Base-by-base conservation (phyloP, 768 basidiomycete genomes). In the Leccinum arenicola region DNA sequence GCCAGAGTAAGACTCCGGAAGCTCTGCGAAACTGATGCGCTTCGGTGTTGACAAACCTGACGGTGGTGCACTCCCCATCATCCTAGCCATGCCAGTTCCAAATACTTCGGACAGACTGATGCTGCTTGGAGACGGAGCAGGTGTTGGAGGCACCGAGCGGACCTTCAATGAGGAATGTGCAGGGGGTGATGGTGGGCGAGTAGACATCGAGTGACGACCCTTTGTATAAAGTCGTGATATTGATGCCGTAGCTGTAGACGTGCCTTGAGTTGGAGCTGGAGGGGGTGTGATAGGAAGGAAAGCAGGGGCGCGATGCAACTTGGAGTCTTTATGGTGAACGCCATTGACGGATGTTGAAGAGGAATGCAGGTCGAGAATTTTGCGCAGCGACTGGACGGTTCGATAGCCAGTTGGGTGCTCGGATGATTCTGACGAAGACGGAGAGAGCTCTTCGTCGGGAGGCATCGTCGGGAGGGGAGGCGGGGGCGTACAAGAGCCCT, bases 151-250 rank as follows among this genome's bases (percentile, higher is more conserved):
- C n/a, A 71, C 68, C n/a, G 74, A 73, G 25, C 67, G 71, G 40
- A 71, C 65, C 60, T 77, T 82, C 55, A 82, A 65, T 11, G 78
- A 78, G 6, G 82, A 82, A 45, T 78, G 81, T 9, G 75, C 71
- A 12, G 89, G 88, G 0, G 86, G 85, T 1, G 82, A 83, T 3
- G 82, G 84, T 3, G 85, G 75, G 4, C 85, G 80, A 1, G 88
- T 85, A 4, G 87, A 87, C 15, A 84, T 81, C 3, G 85, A 79
- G 65, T 82, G 81, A 10, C 75, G 74, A 9, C 72, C 78, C 61
- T 85, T 87, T 1, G 88, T 89, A 64, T 87, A 88, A 14, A 92
- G 80, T n/a, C 87, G 80, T 23, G 89, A 90, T 51, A 93, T 79
- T 29, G 86, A 88, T 1, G 90, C 91, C 2, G 91, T 93, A 1